Conservation (phyloP, 2,329 filamentous ascomycete genomes). For the Exophiala aquamarina region DNA sequence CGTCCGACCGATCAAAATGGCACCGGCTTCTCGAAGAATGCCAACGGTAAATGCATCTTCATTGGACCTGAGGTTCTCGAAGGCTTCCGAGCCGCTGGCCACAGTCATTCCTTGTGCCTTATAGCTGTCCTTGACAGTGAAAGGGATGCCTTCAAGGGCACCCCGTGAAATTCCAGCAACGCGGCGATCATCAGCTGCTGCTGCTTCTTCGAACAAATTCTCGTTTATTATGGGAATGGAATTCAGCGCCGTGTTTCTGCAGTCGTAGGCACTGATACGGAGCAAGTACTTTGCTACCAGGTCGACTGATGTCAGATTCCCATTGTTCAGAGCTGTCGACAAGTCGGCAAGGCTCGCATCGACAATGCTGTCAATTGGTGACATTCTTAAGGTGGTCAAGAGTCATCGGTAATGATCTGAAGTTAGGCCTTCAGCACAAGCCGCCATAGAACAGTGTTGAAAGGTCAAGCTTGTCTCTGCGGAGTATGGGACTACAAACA, state of each 20-base stretch:
- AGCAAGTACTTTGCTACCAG: slow-evolving; percentile 48
- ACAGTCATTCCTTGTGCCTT: slow-evolving; percentile 55
- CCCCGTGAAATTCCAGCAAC: slow-evolving; percentile 37
- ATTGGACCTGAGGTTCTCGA: slow-evolving; percentile 49
- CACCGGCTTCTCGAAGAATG: slow-evolving; percentile 50
- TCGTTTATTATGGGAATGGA: slow-evolving; percentile 51
- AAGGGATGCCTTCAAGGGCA: slow-evolving; percentile 57
- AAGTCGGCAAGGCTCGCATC: slow-evolving; percentile 51
- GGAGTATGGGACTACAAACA: no score
- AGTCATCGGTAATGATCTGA: no score
- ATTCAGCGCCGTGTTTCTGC: slow-evolving; percentile 42
- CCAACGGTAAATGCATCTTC: slow-evolving; percentile 55
- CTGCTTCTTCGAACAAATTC: slow-evolving; percentile 47
- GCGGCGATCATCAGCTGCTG: slow-evolving; percentile 47
- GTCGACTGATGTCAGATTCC: slow-evolving; percentile 45
- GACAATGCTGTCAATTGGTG: slow-evolving; percentile 34
- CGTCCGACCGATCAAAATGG: slow-evolving; percentile 54
- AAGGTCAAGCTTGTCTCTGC: no score
- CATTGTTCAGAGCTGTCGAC: slow-evolving; percentile 41
- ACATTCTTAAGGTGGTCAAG: no score
- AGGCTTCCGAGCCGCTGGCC: slow-evolving; percentile 56
- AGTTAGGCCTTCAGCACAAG: no score
- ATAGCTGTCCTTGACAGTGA: slow-evolving; percentile 59
- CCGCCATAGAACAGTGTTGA: no score
- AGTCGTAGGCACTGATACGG: slow-evolving; percentile 50